A percentile compares a stretch with the other conserved stretches of the same genome.
Evolutionary conservation across 805 yeast genomes (phyloP).

Genomic region (Teunomyces atbi): DNA sequence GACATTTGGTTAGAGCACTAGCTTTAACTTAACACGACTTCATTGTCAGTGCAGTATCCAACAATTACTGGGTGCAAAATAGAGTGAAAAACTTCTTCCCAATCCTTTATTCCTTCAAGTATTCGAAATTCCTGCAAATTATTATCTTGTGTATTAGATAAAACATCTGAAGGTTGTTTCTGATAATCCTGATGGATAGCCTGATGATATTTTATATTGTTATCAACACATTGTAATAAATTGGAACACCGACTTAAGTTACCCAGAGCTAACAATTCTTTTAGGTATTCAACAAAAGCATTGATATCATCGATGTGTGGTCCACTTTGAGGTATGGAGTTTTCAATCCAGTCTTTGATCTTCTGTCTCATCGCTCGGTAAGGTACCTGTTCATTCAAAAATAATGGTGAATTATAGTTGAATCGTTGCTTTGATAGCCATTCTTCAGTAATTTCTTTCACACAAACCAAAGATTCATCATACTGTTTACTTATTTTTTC

Average conservation of each 20-base stretch:
- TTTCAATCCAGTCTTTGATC: constrained; percentile 26
- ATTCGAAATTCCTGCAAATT: not conserved
- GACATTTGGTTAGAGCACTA: too few relatives aligned
- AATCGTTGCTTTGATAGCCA: constrained; percentile 23
- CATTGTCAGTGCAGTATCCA: constrained; percentile 9
- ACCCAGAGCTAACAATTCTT: constrained; percentile 15
- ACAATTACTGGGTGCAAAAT: constrained; percentile 6
- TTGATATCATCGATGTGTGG: constrained; percentile 34
- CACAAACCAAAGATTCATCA: constrained; percentile 11
- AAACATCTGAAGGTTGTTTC: not conserved
- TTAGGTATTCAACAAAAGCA: constrained; percentile 18
- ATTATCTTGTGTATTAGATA: not conserved
- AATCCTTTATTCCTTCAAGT: constrained; percentile 18
- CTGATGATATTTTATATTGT: constrained; percentile 7
- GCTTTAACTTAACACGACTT: too few relatives aligned
- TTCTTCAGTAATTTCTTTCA: constrained; percentile 13
- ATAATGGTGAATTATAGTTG: constrained; percentile 8
- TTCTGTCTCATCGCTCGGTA: constrained; percentile 10
- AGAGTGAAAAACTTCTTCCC: constrained; percentile 13
- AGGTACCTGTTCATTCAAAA: constrained; percentile 4
- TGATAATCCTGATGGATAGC: constrained; percentile 3
- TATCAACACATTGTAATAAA: constrained; percentile 13
- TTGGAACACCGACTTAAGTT: constrained; percentile 17
- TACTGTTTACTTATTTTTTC: constrained; percentile 21
- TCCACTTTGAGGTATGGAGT: constrained; percentile 29